These are phyloP conservation scores for Solanum pennellii DNA, from an alignment of 257 asterid genomes.

Conservation along the genomic window DNA sequence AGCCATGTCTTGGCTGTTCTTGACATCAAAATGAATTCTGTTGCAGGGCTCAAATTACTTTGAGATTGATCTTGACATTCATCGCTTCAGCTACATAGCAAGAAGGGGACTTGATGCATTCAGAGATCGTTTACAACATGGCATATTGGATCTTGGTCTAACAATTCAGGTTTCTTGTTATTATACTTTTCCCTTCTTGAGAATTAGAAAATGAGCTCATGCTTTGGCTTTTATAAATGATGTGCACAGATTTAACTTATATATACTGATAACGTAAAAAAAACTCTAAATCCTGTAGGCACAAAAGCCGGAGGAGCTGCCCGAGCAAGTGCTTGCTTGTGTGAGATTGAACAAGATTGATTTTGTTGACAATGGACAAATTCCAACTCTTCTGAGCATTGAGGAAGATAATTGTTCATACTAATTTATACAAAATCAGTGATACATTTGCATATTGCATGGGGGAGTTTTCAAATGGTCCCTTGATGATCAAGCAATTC, in stretches of 20 bases:
- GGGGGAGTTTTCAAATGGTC: background rate
- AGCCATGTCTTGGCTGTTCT: background rate
- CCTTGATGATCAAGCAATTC: background rate
- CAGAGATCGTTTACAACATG: conserved; percentile 53
- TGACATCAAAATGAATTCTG: background rate
- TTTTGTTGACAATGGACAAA: conserved; percentile 65
- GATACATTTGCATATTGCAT: background rate
- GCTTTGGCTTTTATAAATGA: background rate
- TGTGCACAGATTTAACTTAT: background rate
- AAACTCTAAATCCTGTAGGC: conserved; percentile 34
- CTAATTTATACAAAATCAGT: background rate
- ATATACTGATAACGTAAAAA: background rate
- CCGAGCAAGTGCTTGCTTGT: conserved; percentile 67
- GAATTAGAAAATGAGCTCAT: background rate
- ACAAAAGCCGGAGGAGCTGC: conserved; percentile 78
- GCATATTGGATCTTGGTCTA: conserved; percentile 66
- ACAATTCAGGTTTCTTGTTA: conserved; percentile 61
- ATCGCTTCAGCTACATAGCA: conserved; percentile 82
- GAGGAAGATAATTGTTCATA: conserved; percentile 8
- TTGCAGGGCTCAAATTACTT: conserved; percentile 71
- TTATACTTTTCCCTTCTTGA: background rate
- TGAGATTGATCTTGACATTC: conserved; percentile 89
- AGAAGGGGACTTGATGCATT: conserved; percentile 87
- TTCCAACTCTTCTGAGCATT: conserved; percentile 55
- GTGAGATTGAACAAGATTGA: conserved; percentile 69